Evolutionary conservation across 1,284 basidiomycete species (phyloP), one percentile per base, ranked within the genome.

Genomic region (Boletellus deceptivus): DNA sequence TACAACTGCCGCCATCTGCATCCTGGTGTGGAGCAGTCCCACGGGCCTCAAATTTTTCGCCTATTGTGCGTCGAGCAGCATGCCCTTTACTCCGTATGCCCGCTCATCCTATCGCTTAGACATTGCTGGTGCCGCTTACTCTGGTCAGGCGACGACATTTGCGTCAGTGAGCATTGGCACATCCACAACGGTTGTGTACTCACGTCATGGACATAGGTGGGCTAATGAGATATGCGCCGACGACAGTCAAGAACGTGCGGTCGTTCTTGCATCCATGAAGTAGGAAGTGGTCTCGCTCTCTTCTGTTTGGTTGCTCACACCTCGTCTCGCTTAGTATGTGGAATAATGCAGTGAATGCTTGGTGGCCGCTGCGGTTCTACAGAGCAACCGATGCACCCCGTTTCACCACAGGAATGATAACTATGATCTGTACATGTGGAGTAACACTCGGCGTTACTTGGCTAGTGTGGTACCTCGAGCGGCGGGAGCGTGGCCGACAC

Each of bases 191-290:
- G 8, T 42, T 43, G 9, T 16, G 31, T 22, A 50, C 41, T 53
- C 33, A 52, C 43, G 6, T 20, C 49, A 17, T 46, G 14, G 29
- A 11, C 10, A 13, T 50, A 72, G 81, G n/a, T 84, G 84, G 84
- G 82, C 82, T 29, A 86, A 87, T 62, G 81, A 85, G 61, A 82
- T 85, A 51, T 84, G 84, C 49, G 76, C 79, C 13, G 82, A 84
- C 57, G 82, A 86, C 60, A 72, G 81, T 60, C 82, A 82, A 62
- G 83, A 85, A 62, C 76, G 84, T 33, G 81, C 73, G 16, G 72
- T 87, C 42, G 84, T 87, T 16, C 72, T 86, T 27, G 84, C 81
- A 29, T 85, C 83, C 8, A 86, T 86, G 83, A 84, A 85, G 81
- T 82, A 54, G 35, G 73, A 8, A 10, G 36, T 7, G 18, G 13